phyloP scores from a whole-genome alignment of 768 basidiomycete genomes.

The Pseudohyphozyma bogoriensis region DNA sequence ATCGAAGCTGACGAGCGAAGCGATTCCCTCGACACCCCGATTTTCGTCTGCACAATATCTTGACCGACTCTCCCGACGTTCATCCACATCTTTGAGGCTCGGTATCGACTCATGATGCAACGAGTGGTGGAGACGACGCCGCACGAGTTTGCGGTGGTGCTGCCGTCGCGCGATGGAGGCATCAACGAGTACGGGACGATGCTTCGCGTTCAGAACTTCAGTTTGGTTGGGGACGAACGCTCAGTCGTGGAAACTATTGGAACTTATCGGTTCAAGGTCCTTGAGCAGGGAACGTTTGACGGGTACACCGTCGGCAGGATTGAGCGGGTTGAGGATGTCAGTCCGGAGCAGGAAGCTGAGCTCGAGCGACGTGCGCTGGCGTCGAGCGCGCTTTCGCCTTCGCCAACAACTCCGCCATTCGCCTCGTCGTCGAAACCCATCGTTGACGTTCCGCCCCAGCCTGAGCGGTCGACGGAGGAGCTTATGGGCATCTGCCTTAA shows the following conservation, averaged over 20 bases:
- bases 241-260: constrained; percentile 73
- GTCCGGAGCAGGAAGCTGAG: constrained; percentile 40
- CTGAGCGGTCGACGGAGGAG: constrained; percentile 47
- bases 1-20: constrained; percentile 66
- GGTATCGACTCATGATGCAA: constrained; percentile 90
- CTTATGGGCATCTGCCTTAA: constrained; percentile 52
- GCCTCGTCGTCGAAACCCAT: no score
- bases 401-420: no score
- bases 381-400: constrained; percentile 8
- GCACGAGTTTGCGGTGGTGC: constrained; percentile 91
- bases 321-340: constrained; percentile 41
- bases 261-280: constrained; percentile 65
- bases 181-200: constrained; percentile 80
- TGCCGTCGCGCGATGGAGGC: constrained; percentile 50
- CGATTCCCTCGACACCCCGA: constrained; percentile 70
- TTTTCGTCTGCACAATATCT: constrained; percentile 78
- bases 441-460: no score
- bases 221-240: constrained; percentile 79
- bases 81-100: constrained; percentile 87
- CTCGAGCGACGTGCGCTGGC: constrained; percentile 37
- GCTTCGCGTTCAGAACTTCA: constrained; percentile 74
- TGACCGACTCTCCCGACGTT: constrained; percentile 86
- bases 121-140: constrained; percentile 74
- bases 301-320: constrained; percentile 55
- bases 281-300: constrained; percentile 73